Conservation (phyloP, 2,329 filamentous ascomycete genomes). For the Volutella citrinella region DNA sequence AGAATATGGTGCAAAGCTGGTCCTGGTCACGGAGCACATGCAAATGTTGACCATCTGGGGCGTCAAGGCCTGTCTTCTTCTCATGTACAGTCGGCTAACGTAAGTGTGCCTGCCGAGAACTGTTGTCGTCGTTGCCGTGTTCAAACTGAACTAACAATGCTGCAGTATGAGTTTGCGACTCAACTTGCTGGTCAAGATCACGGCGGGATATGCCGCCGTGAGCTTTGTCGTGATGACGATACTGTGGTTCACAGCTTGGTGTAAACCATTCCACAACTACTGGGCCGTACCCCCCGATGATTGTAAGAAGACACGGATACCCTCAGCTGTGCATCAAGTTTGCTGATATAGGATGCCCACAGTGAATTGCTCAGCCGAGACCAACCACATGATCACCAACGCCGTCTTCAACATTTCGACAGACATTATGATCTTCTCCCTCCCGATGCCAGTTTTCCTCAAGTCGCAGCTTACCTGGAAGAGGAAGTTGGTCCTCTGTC, state of each 20-base stretch:
- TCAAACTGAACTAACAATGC: background rate
- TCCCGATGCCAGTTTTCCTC: slow-evolving; percentile 52
- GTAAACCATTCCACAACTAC: slow-evolving; percentile 48
- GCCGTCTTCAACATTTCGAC: slow-evolving; percentile 56
- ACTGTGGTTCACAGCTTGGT: slow-evolving; percentile 48
- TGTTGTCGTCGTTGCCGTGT: rapidly evolving
- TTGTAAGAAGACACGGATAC: slow-evolving; percentile 29
- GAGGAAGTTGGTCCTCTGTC: slow-evolving; percentile 50
- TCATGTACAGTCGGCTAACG: slow-evolving; percentile 53
- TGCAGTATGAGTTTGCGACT: slow-evolving; percentile 40
- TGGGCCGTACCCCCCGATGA: slow-evolving; percentile 47
- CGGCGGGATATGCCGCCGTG: slow-evolving; percentile 40
- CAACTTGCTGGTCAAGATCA: slow-evolving; percentile 41
- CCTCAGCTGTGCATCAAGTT: background rate
- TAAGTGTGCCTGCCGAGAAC: slow-evolving; percentile 20
- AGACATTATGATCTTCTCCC: slow-evolving; percentile 54
- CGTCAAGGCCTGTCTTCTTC: slow-evolving; percentile 50
- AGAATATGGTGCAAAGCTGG: slow-evolving; percentile 55
- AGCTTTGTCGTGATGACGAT: slow-evolving; percentile 48
- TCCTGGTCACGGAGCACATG: slow-evolving; percentile 57
- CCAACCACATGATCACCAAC: slow-evolving; percentile 56
- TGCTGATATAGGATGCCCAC: background rate
- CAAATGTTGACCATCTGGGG: slow-evolving; percentile 58
- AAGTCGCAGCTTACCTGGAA: slow-evolving; percentile 45
- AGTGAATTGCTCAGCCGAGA: slow-evolving; percentile 45